These are phyloP conservation scores for Pugionium dolabratum DNA, from an alignment of 345 rosid species.

Conservation along the genomic window DNA sequence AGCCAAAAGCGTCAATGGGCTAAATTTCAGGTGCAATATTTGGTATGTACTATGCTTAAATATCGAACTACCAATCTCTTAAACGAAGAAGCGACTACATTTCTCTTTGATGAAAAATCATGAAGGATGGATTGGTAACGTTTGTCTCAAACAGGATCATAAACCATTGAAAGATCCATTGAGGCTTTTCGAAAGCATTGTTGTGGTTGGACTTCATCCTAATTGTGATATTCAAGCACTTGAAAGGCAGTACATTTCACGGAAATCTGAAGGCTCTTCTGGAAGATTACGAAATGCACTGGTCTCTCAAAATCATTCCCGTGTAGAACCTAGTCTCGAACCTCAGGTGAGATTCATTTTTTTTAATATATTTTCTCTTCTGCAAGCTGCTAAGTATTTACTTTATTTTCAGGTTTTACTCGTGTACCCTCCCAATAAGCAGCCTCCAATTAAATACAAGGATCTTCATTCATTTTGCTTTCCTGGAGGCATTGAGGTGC, in stretches of 20 bases:
- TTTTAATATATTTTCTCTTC: background rate
- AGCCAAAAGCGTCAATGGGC: conserved; percentile 98
- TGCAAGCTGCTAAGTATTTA: conserved; percentile 29
- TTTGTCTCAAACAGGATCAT: conserved; percentile 61
- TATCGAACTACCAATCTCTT: background rate
- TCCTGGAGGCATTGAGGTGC: conserved; percentile 92
- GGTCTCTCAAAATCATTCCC: conserved; percentile 63
- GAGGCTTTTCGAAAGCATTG: conserved; percentile 89
- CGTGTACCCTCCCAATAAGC: conserved; percentile 89
- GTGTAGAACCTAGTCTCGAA: conserved; percentile 73
- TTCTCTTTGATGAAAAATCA: conserved; percentile 6
- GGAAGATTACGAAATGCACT: conserved; percentile 60
- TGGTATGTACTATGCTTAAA: conserved; percentile 52
- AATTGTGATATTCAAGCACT: conserved; percentile 81
- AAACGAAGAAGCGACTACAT: background rate
- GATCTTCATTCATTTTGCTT: conserved; percentile 95
- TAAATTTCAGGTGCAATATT: conserved; percentile 73
- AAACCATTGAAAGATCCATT: conserved; percentile 79
- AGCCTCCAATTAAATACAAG: conserved; percentile 72
- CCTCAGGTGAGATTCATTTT: conserved; percentile 63
- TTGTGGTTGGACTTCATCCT: conserved; percentile 93
- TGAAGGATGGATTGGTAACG: conserved; percentile 20
- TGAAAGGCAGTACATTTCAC: conserved; percentile 57
- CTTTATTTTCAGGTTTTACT: conserved; percentile 68
- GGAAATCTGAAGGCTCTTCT: conserved; percentile 61